Conservation (phyloP, 805 yeast genomes). For the Schwanniomyces occidentalis region DNA sequence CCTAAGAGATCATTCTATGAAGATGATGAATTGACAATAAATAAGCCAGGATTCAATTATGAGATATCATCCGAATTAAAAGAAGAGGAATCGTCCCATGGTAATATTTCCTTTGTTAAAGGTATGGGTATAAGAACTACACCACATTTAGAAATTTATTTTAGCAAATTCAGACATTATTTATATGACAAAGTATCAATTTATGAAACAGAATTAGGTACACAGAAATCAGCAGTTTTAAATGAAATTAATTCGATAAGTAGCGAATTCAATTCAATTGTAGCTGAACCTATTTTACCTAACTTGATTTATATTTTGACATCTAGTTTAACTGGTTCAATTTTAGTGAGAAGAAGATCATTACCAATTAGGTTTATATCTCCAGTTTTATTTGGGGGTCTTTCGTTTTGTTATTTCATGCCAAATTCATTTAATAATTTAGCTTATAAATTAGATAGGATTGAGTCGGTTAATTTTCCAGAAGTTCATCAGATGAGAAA, state of each 20-base stretch:
- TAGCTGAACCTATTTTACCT: conserved; percentile 59
- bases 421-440: conserved; percentile 49
- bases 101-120: conserved; percentile 41
- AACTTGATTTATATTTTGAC: conserved; percentile 55
- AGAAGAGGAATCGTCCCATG: conserved; percentile 39
- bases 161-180: conserved; percentile 40
- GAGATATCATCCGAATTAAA: conserved; percentile 37
- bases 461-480: conserved; percentile 32
- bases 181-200: conserved; percentile 38
- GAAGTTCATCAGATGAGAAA: conserved; percentile 24
- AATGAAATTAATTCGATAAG: conserved; percentile 41
- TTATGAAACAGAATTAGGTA: conserved; percentile 44
- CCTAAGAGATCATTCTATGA: conserved; percentile 50
- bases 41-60: conserved; percentile 49
- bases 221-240: conserved; percentile 45
- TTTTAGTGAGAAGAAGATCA: conserved; percentile 47
- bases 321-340: conserved; percentile 56
- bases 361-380: conserved; percentile 51
- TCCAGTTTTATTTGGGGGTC: conserved; percentile 51
- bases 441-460: conserved; percentile 17
- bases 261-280: conserved; percentile 29
- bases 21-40: conserved; percentile 49
- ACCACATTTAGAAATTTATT: conserved; percentile 45
- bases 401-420: conserved; percentile 47
- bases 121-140: conserved; percentile 58